Evolutionary conservation across 228 moss, liverwort and hornwort genomes (phyloP).

Genomic region (Sphagnum magellanicum): DNA sequence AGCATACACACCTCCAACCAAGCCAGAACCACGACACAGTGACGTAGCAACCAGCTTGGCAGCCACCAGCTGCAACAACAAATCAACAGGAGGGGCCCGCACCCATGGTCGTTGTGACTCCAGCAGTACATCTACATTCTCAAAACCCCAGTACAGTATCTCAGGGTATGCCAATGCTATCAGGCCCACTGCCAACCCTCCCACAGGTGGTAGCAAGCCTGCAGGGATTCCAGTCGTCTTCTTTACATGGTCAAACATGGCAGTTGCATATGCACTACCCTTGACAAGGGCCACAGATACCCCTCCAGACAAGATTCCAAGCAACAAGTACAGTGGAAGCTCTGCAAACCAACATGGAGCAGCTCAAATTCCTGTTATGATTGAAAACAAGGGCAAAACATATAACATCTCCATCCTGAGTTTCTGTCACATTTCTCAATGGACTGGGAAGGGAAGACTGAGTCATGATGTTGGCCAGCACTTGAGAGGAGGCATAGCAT

Average conservation of each 20-base stretch:
- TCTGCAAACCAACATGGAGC: constrained; percentile 33
- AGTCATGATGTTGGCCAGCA: no score
- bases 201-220: constrained; percentile 78
- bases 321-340: constrained; percentile 90
- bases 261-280: constrained; percentile 68
- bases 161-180: constrained; percentile 91
- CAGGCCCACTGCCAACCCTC: constrained; percentile 80
- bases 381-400: background rate
- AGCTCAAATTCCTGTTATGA: background rate
- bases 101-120: constrained; percentile 61
- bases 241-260: constrained; percentile 52
- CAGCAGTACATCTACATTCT: constrained; percentile 87
- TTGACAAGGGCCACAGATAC: constrained; percentile 75
- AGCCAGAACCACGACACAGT: constrained; percentile 90
- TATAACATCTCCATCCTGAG: background rate
- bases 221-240: constrained; percentile 61
- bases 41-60: constrained; percentile 86
- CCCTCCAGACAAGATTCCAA: constrained; percentile 78
- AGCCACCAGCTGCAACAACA: constrained; percentile 84
- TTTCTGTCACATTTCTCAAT: background rate
- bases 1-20: constrained; percentile 98
- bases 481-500: no score
- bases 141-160: constrained; percentile 95
- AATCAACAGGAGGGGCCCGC: constrained; percentile 54
- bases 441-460: no score